phyloP scores from a whole-genome alignment of 148 eudicot species.

The Chenopodium formosanum region DNA sequence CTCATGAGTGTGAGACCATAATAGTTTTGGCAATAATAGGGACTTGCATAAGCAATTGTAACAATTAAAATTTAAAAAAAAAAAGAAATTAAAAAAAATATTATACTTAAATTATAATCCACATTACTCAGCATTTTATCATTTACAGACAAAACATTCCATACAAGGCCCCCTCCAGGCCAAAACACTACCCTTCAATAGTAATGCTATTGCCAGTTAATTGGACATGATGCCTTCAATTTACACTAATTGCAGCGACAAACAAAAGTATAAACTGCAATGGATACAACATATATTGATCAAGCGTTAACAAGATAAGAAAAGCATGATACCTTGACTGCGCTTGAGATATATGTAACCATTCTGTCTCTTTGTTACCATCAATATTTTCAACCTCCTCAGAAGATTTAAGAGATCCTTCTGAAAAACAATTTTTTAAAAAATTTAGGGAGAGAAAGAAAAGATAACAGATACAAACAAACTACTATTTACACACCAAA shows the following conservation, averaged over 20 bases:
- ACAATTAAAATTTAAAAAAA: background rate
- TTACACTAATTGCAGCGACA: background rate
- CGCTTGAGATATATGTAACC: conserved; percentile 64
- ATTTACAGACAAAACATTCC: background rate
- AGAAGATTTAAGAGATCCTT: conserved; percentile 35
- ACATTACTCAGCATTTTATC: background rate
- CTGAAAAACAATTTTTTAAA: conserved; percentile 17
- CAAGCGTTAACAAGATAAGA: conserved; percentile 2
- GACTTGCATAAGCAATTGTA: background rate
- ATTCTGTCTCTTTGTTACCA: conserved; percentile 58
- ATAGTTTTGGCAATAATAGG: background rate
- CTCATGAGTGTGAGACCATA: background rate
- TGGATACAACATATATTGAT: background rate
- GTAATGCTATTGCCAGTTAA: background rate
- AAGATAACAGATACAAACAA: background rate
- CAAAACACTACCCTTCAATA: background rate
- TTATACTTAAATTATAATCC: background rate
- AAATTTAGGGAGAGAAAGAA: background rate
- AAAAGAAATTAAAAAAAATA: no score
- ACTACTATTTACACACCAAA: background rate
- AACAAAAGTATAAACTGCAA: background rate
- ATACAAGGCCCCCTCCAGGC: background rate
- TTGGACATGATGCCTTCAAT: background rate
- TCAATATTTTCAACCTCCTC: conserved; percentile 36
- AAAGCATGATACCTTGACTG: conserved; percentile 59